Evolutionary conservation across 169 alveolate genomes (phyloP).

Genomic region (Cyclospora cayetanensis): DNA sequence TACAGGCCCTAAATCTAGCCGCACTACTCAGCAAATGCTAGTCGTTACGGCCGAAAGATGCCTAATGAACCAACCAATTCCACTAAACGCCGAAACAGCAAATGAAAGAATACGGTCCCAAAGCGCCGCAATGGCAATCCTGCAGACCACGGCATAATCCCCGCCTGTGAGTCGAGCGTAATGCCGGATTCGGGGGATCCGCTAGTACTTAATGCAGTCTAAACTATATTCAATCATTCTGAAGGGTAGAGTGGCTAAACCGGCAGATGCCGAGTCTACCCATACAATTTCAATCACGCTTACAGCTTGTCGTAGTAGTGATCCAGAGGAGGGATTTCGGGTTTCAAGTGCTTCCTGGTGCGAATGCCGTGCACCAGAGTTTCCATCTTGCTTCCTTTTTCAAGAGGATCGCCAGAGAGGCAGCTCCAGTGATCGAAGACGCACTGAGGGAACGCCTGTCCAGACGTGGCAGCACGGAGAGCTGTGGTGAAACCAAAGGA

Average conservation of each 20-base stretch:
- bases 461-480: slow-evolving; percentile 98
- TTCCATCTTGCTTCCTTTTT: slow-evolving; percentile 96
- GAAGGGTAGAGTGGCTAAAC: not conserved
- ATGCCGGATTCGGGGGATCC: too few relatives aligned
- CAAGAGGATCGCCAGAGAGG: slow-evolving; percentile 97
- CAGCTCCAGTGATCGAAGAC: slow-evolving; percentile 99
- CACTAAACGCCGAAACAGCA: too few relatives aligned
- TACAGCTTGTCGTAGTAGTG: slow-evolving; percentile 97
- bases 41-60: too few relatives aligned
- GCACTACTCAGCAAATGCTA: too few relatives aligned
- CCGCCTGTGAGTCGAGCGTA: not conserved
- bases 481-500: slow-evolving; percentile 99
- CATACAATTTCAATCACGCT: slow-evolving; percentile 42
- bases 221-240: not conserved
- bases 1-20: too few relatives aligned
- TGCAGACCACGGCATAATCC: not conserved
- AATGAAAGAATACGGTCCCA: not conserved
- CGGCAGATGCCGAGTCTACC: not conserved
- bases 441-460: slow-evolving; percentile 99
- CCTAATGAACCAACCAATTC: too few relatives aligned
- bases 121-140: not conserved
- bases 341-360: slow-evolving; percentile 97
- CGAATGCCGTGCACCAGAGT: slow-evolving; percentile 95
- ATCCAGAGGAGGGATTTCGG: slow-evolving; percentile 96
- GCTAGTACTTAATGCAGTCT: not conserved